These are phyloP conservation scores for Aspergillus cristatus DNA, from an alignment of 495 filamentous ascomycete species.

Conservation along the genomic window DNA sequence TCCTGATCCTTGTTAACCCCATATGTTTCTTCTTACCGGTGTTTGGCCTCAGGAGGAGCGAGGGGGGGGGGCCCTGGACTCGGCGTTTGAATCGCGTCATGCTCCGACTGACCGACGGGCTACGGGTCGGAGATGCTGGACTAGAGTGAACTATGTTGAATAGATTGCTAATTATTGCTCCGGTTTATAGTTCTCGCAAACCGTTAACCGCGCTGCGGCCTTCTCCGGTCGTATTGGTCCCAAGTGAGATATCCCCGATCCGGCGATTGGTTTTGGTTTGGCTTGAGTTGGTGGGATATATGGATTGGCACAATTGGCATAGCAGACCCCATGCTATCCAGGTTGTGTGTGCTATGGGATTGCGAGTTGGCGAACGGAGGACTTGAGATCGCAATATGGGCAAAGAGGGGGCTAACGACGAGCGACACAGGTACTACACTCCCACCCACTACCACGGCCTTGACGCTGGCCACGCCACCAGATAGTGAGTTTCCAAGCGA, in stretches of 20 bases:
- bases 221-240: constrained; percentile 31
- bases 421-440: constrained; percentile 39
- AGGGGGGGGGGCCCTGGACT: no score
- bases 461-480: constrained; percentile 31
- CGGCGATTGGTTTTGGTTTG: no score
- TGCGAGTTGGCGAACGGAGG: no score
- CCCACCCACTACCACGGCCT: constrained; percentile 42
- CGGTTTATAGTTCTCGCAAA: constrained; percentile 24
- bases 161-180: constrained; percentile 14
- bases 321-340: no score
- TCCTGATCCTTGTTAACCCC: no score
- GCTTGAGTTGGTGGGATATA: no score
- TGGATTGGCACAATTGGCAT: no score
- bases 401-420: no score
- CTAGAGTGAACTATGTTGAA: not conserved
- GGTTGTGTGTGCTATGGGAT: no score
- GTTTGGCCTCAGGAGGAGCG: no score
- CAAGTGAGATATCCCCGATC: constrained; percentile 30
- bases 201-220: constrained; percentile 36
- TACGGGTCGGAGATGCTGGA: constrained; percentile 3
- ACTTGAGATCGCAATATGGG: no score
- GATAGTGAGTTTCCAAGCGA: constrained; percentile 39
- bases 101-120: constrained; percentile 4
- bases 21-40: no score
- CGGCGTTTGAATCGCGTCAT: constrained; percentile 6